Evolutionary conservation across 2,329 filamentous ascomycete species (phyloP).

Genomic region (Hypoxylon sp.): DNA sequence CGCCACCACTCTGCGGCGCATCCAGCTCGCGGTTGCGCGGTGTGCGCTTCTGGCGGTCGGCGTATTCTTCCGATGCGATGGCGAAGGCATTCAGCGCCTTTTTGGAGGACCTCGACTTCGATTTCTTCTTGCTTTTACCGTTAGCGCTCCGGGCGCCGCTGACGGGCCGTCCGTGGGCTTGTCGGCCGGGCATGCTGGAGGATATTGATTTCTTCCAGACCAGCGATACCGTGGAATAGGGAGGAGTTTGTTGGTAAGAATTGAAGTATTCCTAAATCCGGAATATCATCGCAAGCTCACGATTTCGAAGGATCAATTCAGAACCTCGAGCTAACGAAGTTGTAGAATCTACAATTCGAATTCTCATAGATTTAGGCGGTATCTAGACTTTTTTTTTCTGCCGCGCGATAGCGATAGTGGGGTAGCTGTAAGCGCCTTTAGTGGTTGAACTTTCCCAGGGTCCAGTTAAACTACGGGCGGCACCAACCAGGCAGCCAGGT

Average conservation of each 20-base stretch:
- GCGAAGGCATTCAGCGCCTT: slow-evolving; percentile 71
- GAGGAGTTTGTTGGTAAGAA: not conserved
- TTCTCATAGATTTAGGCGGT: slow-evolving; percentile 38
- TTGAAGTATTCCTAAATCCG: not conserved
- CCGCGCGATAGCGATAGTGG: slow-evolving; percentile 35
- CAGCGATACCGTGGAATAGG: not conserved
- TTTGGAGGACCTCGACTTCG: slow-evolving; percentile 65
- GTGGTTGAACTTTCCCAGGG: slow-evolving; percentile 8
- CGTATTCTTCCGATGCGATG: slow-evolving; percentile 68
- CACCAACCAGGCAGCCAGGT: not conserved
- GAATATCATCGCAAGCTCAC: not conserved
- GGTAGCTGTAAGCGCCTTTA: slow-evolving; percentile 23
- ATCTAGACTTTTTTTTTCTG: slow-evolving; percentile 46
- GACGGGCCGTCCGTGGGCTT: slow-evolving; percentile 70
- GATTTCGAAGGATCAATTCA: not conserved
- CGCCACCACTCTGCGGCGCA: slow-evolving; percentile 54
- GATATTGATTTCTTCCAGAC: not conserved
- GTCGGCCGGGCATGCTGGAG: slow-evolving; percentile 68
- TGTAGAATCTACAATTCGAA: slow-evolving; percentile 25
- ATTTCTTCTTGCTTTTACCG: slow-evolving; percentile 58
- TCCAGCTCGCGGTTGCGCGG: slow-evolving; percentile 68
- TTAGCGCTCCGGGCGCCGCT: slow-evolving; percentile 51
- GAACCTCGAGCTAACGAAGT: not conserved
- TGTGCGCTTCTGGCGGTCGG: slow-evolving; percentile 63
- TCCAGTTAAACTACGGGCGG: slow-evolving; percentile 23